A percentile compares a stretch with the other conserved stretches of the same genome.
These are phyloP conservation scores for Xylaria castorea DNA, from an alignment of 495 filamentous ascomycete genomes.

Conservation along the genomic window DNA sequence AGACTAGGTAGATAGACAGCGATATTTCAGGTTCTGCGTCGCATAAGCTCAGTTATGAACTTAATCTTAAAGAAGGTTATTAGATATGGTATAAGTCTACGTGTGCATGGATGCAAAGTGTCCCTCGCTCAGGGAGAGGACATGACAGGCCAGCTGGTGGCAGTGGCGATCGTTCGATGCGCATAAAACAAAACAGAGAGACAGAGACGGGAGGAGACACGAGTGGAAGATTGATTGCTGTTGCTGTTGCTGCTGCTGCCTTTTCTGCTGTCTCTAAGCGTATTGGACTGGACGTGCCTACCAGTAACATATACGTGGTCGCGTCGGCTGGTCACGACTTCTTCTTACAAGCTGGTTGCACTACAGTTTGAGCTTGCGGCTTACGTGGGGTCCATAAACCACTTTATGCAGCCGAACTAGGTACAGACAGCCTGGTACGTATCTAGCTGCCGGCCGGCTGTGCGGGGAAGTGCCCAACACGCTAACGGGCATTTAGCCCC, in stretches of 20 bases:
- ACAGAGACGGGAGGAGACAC: background rate
- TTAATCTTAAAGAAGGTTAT: background rate
- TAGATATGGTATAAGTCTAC: background rate
- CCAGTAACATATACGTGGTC: slow-evolving; percentile 14
- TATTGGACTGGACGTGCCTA: background rate
- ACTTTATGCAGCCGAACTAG: background rate
- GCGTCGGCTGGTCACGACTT: slow-evolving; percentile 11
- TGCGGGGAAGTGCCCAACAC: slow-evolving; percentile 8
- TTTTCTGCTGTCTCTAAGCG: background rate
- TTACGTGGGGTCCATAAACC: slow-evolving; percentile 7
- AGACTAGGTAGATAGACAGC: background rate
- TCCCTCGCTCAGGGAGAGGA: background rate
- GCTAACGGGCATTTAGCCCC: background rate
- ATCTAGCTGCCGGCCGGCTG: background rate
- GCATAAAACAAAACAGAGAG: background rate
- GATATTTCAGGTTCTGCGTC: background rate
- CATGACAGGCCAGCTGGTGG: background rate
- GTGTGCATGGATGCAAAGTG: background rate
- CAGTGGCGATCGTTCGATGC: background rate
- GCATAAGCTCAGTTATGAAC: background rate
- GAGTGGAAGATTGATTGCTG: background rate
- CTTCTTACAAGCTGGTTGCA: background rate
- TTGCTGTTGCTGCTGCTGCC: background rate
- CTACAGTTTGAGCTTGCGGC: slow-evolving; percentile 3
- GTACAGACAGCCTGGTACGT: background rate